Evolutionary conservation across 352 stramenopile species (phyloP).

Genomic region (Phytophthora rubi): DNA sequence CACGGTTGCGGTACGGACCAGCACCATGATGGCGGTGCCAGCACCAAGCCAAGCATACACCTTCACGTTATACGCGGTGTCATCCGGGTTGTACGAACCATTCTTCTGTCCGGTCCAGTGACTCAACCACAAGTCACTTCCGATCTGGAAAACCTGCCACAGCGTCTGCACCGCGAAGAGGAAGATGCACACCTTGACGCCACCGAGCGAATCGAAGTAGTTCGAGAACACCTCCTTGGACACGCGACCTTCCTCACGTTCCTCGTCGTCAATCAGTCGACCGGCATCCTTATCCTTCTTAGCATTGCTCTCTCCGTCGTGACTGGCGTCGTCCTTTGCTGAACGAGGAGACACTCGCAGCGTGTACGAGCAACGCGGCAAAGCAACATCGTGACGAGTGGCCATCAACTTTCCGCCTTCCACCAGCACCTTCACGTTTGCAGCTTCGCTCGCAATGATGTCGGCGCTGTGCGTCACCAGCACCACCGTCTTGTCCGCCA

Average conservation of each 20-base stretch:
- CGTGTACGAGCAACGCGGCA: constrained; percentile 16
- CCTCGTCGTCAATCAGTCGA: constrained; percentile 47
- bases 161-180: constrained; percentile 28
- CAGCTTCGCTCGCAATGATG: constrained; percentile 42
- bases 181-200: constrained; percentile 28
- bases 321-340: not conserved
- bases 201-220: constrained; percentile 54
- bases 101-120: no score
- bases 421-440: constrained; percentile 39
- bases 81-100: constrained; percentile 23
- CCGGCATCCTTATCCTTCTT: constrained; percentile 16
- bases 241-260: constrained; percentile 51
- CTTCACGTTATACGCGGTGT: constrained; percentile 34
- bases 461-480: constrained; percentile 93
- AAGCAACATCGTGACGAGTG: constrained; percentile 18
- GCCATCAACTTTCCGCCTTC: constrained; percentile 29
- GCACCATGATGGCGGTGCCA: constrained; percentile 40
- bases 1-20: constrained; percentile 42
- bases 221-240: constrained; percentile 44
- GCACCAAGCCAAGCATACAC: constrained; percentile 43
- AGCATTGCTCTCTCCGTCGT: constrained; percentile 9
- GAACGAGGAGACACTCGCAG: constrained; percentile 14
- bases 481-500: constrained; percentile 73
- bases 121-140: constrained; percentile 45
- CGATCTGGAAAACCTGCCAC: constrained; percentile 49